Evolutionary conservation across 2,329 filamentous ascomycete genomes (phyloP), one percentile per base, ranked within the genome.

Genomic region (Fusarium sacchari): DNA sequence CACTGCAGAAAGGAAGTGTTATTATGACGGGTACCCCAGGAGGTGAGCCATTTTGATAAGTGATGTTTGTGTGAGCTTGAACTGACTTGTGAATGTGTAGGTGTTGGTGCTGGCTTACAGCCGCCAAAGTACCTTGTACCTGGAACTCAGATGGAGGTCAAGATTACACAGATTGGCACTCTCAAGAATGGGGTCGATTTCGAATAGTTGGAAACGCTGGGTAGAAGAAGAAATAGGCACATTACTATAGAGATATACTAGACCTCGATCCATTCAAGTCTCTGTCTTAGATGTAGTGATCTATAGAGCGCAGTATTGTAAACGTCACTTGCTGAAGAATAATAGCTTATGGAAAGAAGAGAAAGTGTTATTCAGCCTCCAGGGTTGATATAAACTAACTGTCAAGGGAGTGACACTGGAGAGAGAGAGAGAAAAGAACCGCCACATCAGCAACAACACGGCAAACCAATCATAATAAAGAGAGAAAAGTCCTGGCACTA

Each of bases 21-120:
- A 85, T 86, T 13, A 81, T 86, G 80, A 86, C 85, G 0, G 85
- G 85, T 9, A 87, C 85, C 0, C 85, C 84, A 0, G 62, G 62
- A 18, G 62, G 62, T 60, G 3, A 43, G 60, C 3, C 1, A 7
- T 5, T 13, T 3, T 7, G 1, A 6, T 12, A 10, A 6, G 2
- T 5, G 7, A 10, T 24, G 32, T 20, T 22, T 13, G 13, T 39
- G 0, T 8, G 1, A 32, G 1, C 2, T 6, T 22, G 13, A 17
- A 12, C 56, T 64, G 10, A 64, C n/a, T 4, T 5, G 6, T 32
- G 7, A 11, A 7, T 24, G 12, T 5, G 80, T 80, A 44, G 84
- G 84, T 73, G 83, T 86, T 24, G 84, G 84, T 0, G 83, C 82
- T 60, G 85, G 86, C 1, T 78, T 88, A 26, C 79, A 77, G 1